These are phyloP conservation scores for Scedosporium minutisporum DNA, from an alignment of 2,329 filamentous ascomycete species.

Conservation along the genomic window DNA sequence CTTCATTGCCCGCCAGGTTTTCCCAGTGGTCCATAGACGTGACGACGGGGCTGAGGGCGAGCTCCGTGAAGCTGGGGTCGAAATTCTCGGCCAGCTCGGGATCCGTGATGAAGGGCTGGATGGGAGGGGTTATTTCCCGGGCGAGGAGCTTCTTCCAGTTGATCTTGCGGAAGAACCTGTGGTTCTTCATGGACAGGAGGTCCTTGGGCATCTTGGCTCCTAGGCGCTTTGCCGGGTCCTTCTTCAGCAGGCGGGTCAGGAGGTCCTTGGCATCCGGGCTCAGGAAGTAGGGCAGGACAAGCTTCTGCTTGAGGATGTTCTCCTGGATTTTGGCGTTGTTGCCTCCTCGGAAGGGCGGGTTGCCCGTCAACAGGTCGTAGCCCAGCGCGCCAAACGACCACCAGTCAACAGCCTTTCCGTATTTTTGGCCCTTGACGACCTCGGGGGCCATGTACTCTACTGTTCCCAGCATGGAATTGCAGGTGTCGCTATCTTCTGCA, in stretches of 20 bases:
- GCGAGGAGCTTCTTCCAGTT: slow-evolving; percentile 83
- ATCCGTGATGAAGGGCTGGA: slow-evolving; percentile 88
- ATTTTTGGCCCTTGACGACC: slow-evolving; percentile 77
- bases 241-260: slow-evolving; percentile 78
- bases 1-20: slow-evolving; percentile 20
- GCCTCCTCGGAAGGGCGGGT: slow-evolving; percentile 79
- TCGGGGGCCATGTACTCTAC: slow-evolving; percentile 99
- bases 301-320: slow-evolving; percentile 89
- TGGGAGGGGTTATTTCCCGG: slow-evolving; percentile 77
- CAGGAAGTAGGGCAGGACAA: slow-evolving; percentile 81
- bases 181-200: slow-evolving; percentile 72
- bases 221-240: slow-evolving; percentile 84
- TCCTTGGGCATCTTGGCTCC: slow-evolving; percentile 86
- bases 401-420: slow-evolving; percentile 95
- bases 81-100: slow-evolving; percentile 97
- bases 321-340: slow-evolving; percentile 94
- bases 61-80: slow-evolving; percentile 77
- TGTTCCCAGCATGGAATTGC: slow-evolving; percentile 87
- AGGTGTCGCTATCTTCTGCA: slow-evolving; percentile 53
- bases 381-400: slow-evolving; percentile 94
- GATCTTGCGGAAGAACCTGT: slow-evolving; percentile 94
- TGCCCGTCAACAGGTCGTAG: slow-evolving; percentile 85
- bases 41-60: slow-evolving; percentile 68
- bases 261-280: slow-evolving; percentile 89
- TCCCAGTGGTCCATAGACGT: slow-evolving; percentile 32